Evolutionary conservation across 2,329 filamentous ascomycete genomes (phyloP).

Genomic region (Colletotrichum kahawae): DNA sequence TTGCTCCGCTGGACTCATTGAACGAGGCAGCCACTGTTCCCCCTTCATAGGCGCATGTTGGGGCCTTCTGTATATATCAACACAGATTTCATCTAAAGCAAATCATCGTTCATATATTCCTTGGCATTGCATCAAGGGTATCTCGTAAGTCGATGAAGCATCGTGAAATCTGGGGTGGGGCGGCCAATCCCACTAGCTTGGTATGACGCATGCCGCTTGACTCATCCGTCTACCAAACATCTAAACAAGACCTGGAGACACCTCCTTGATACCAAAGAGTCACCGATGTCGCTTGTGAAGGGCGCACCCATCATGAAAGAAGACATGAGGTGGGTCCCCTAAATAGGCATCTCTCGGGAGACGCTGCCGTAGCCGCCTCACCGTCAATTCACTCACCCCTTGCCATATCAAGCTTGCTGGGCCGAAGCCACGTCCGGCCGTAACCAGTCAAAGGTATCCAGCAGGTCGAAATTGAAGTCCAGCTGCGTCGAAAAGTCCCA

Average conservation of each 20-base stretch:
- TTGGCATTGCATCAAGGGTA: not conserved
- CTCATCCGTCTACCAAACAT: not conserved
- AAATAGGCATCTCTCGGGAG: not conserved
- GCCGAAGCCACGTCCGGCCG: conserved; percentile 24
- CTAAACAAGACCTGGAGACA: not conserved
- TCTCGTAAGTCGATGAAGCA: not conserved
- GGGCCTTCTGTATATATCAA: not conserved
- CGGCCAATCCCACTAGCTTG: not conserved
- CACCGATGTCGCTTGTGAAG: not conserved
- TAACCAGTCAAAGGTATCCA: conserved; percentile 56
- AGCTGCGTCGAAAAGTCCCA: conserved; percentile 36
- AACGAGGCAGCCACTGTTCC: not conserved
- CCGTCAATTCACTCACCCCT: not conserved
- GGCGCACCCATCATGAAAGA: not conserved
- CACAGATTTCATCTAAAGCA: not conserved
- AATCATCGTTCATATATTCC: not conserved
- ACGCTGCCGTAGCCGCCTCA: not conserved
- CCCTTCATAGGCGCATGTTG: not conserved
- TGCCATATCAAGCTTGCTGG: conserved; percentile 4
- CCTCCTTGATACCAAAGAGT: not conserved
- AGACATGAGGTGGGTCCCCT: not conserved
- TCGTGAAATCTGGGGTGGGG: not conserved
- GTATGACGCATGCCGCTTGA: not conserved
- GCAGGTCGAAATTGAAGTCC: conserved; percentile 52
- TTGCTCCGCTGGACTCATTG: not conserved